A percentile compares a stretch with the other conserved stretches of the same genome.
phyloP scores from a whole-genome alignment of 2,329 filamentous ascomycete genomes.

The Sporothrix brunneoviolacea region DNA sequence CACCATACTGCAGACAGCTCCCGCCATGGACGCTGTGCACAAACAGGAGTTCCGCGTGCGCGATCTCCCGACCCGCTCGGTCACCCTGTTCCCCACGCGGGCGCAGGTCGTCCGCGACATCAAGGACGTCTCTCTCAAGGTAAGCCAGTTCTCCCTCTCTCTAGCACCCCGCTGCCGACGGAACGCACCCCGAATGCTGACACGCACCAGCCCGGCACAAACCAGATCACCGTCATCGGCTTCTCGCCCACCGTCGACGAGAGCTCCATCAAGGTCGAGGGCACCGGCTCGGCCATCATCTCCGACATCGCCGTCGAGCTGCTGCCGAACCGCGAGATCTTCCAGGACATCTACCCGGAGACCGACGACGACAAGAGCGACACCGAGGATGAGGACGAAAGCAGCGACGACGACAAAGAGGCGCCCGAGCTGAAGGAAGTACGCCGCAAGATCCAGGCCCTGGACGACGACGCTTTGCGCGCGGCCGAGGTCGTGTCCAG shows the following conservation, averaged over 20 bases:
- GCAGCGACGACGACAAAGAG: constrained; percentile 21
- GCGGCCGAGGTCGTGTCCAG: constrained; percentile 28
- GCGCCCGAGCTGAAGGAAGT: constrained; percentile 25
- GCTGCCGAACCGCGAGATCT: constrained; percentile 47
- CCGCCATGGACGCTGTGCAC: constrained; percentile 33
- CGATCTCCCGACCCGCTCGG: constrained; percentile 51
- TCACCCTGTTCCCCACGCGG: constrained; percentile 55
- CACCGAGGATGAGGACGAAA: constrained; percentile 23
- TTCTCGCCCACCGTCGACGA: constrained; percentile 47
- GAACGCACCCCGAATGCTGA: too few species aligned
- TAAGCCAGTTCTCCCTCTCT: constrained; percentile 19
- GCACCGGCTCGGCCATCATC: constrained; percentile 50
- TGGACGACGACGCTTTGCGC: constrained; percentile 25
- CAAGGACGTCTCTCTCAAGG: constrained; percentile 43
- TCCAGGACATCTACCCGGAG: constrained; percentile 47
- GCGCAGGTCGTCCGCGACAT: constrained; percentile 57
- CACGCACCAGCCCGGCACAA: constrained; percentile 49
- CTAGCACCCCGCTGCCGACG: too few species aligned
- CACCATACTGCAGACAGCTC: not conserved
- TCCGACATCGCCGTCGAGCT: constrained; percentile 57
- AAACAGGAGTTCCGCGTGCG: constrained; percentile 48
- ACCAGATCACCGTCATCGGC: constrained; percentile 50
- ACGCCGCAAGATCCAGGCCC: constrained; percentile 25
- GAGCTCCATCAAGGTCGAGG: constrained; percentile 54
- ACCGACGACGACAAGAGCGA: constrained; percentile 30